A percentile compares a stretch with the other conserved stretches of the same genome.
Conservation (phyloP, 805 yeast species). For the Kodamaea neixiangensis region DNA sequence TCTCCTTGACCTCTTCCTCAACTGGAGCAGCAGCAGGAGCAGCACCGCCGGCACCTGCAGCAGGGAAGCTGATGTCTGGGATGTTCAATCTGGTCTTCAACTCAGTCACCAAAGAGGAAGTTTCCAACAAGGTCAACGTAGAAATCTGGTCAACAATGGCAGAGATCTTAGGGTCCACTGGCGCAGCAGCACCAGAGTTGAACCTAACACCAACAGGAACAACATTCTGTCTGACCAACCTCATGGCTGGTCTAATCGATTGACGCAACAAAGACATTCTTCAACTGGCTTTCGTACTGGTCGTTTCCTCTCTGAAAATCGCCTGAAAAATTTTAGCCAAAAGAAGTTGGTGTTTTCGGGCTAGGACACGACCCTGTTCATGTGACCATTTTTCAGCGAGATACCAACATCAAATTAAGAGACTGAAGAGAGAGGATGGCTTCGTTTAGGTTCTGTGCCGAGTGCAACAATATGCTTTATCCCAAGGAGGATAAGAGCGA, state of each 20-base stretch:
- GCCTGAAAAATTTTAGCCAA: constrained; percentile 9
- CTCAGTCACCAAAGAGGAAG: constrained; percentile 81
- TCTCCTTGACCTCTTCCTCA: constrained; percentile 73
- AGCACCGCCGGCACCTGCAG: constrained; percentile 65
- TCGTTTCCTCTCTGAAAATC: neutral
- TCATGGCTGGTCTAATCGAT: constrained; percentile 38
- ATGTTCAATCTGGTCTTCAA: constrained; percentile 82
- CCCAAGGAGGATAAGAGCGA: constrained; percentile 91
- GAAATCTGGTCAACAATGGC: constrained; percentile 90
- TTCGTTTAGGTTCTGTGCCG: constrained; percentile 93
- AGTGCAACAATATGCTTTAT: constrained; percentile 97
- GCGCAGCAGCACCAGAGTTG: constrained; percentile 49
- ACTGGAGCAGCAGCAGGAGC: constrained; percentile 68
- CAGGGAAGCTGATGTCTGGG: constrained; percentile 89
- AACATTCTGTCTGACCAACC: constrained; percentile 29
- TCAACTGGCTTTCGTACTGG: neutral
- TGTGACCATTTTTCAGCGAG: neutral
- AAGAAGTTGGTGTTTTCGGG: neutral
- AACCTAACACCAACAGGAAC: constrained; percentile 39
- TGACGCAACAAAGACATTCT: constrained; percentile 38
- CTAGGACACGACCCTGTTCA: neutral
- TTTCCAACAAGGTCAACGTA: constrained; percentile 86
- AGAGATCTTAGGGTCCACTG: constrained; percentile 85
- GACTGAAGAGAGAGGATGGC: constrained; percentile 52
- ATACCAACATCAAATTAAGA: neutral